Base-by-base conservation (phyloP, 78 protist genomes). In the Dictyostelium brefeldianum region DNA sequence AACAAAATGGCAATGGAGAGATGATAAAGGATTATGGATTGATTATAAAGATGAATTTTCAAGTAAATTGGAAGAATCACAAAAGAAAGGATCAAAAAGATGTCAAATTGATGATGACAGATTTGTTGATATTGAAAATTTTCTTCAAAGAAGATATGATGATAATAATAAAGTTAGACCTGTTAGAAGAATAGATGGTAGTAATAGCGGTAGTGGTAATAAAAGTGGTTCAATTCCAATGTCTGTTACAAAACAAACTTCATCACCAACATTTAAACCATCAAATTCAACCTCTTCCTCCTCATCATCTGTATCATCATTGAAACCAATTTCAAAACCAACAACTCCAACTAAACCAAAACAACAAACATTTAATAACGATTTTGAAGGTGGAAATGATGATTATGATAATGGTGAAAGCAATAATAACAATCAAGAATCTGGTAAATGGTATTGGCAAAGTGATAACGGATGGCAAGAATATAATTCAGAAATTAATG, bases 41-140 rank as follows among this genome's bases (percentile, higher is more conserved):
- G 65, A 41, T 4, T 90, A 90, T 48, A 31, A 48, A 8, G 50
- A 46, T 46, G 54, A 27, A 25, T 50, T 53, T 12, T 31, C 27
- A 9, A 29, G n/a, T 17, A 51, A 29, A 47, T 25, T 90, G 1
- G 95, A 79, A 20, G 81, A 78, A 10, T 3, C 71, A 4, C 27
- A 9, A n/a, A 41, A n/a, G 22, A 27, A 80, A 36, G 79, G 69
- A 14, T 74, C 29, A 17, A 90, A 90, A 31, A 62, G 67, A 29
- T 57, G 71, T 7, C 54, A 62, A 50, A 56, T 90, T 31, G 95
- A 90, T 48, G 89, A 90, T 14, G 95, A 90, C 12, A 80, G 95
- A 80, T 90, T 36, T 71, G 50, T 90, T 3, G 95, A 90, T 25
- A 51, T 81, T 8, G 81, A 74, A 22, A n/a, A 69, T 31, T 15